Percentiles rank a stretch among this genome's conserved stretches.
Conservation (phyloP, 768 basidiomycete genomes). For the Agaricus subrufescens region DNA sequence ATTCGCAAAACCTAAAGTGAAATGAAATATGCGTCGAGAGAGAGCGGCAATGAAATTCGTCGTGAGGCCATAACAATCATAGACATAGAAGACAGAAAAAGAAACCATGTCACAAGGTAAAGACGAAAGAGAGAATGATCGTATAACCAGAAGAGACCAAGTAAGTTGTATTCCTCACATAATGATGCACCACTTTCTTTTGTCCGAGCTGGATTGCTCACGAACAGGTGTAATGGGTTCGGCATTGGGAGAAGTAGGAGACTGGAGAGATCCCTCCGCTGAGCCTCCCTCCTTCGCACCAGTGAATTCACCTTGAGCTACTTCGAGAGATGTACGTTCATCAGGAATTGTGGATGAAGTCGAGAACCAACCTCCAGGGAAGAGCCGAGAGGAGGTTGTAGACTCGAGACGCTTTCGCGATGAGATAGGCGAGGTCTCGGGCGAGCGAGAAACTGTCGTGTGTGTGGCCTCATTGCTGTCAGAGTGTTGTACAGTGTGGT, state of each 20-base stretch:
- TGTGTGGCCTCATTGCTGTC: constrained; percentile 4
- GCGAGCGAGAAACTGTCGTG: constrained; percentile 11
- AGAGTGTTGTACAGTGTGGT: neutral
- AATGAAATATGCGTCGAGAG: neutral
- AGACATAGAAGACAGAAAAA: neutral
- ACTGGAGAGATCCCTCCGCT: constrained; percentile 4
- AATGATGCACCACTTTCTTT: constrained; percentile 14
- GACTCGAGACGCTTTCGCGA: constrained; percentile 44
- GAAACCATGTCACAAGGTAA: neutral
- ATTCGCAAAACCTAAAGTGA: neutral
- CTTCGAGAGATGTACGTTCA: constrained; percentile 44
- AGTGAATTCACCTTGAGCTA: constrained; percentile 45
- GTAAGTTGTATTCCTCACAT: constrained; percentile 7
- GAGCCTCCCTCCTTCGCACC: constrained; percentile 20
- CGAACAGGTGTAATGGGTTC: constrained; percentile 9
- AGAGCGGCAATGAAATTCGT: neutral
- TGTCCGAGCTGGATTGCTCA: constrained; percentile 11
- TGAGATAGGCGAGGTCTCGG: constrained; percentile 6
- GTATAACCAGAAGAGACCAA: neutral
- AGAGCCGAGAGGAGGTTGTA: constrained; percentile 50
- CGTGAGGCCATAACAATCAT: constrained; percentile 5
- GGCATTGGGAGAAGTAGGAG: constrained; percentile 8
- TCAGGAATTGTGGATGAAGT: constrained; percentile 30
- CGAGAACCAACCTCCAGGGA: constrained; percentile 53
- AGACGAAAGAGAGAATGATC: neutral